Conservation (phyloP, 2,329 filamentous ascomycete genomes). For the Fusarium sp. region DNA sequence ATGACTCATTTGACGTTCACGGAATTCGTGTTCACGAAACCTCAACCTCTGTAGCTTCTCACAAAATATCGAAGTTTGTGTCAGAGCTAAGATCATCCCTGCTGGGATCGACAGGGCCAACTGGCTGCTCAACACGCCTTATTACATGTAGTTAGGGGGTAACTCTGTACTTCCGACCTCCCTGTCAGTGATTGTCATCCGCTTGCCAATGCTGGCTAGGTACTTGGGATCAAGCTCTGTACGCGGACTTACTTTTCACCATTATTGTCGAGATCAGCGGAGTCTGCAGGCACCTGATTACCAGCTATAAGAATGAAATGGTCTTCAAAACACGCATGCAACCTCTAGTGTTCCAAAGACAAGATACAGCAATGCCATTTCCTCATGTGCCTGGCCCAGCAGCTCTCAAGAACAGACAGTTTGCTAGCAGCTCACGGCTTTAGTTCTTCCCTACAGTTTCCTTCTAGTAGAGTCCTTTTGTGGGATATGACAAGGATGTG, state of each 20-base stretch:
- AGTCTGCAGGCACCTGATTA: rapidly evolving
- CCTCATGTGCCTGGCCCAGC: neutral
- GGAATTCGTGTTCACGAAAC: rapidly evolving
- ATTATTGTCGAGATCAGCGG: rapidly evolving
- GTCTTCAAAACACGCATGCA: neutral
- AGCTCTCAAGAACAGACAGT: rapidly evolving
- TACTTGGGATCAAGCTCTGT: no score
- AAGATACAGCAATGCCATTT: neutral
- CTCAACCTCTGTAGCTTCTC: neutral
- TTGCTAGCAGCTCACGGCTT: neutral
- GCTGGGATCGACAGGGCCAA: neutral
- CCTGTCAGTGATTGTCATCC: no score
- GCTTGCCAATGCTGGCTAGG: neutral
- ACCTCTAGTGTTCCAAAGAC: rapidly evolving
- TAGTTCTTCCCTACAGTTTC: rapidly evolving
- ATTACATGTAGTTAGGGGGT: neutral
- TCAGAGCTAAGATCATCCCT: neutral
- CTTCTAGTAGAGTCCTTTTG: neutral
- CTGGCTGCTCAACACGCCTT: neutral
- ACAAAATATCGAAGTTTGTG: no score
- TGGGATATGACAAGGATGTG: neutral
- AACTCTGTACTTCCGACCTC: rapidly evolving
- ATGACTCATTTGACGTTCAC: neutral
- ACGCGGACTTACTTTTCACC: rapidly evolving
- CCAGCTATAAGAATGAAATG: rapidly evolving